Base-by-base conservation (phyloP, 495 filamentous ascomycete species). In the Aspergillus sclerotioniger region DNA sequence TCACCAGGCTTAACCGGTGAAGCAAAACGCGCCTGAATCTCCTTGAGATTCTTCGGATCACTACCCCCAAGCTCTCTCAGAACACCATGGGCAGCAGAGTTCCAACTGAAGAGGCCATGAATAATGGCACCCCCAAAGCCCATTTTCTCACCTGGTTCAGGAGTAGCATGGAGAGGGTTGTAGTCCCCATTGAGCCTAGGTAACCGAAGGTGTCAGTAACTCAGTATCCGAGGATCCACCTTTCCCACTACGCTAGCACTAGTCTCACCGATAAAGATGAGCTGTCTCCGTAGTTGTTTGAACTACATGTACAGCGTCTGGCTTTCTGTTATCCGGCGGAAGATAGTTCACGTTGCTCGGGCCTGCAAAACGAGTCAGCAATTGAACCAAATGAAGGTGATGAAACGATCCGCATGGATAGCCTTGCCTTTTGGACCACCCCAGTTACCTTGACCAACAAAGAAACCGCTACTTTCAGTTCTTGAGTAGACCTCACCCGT, bases 141-240 rank as follows among this genome's bases (percentile, higher is more conserved):
- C 90, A 96, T 93, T 76, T 90, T 88, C 71, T 81, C 73, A 44
- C 91, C 90, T 0, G 92, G 90, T 70, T 88, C 88, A 12, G 90
- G 91, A 28, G 86, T 87, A 8, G 90, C 89, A 67, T 96, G 91
- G 46, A 96, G 85, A 21, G 91, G 91, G 76, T 95, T 95, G 70
- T 95, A 96, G 71, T 95, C 91, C 63, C 90, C 91, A 60, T 96
- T 94, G 33, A 96, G 80, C 46, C 87, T 74, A n/a, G n/a, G n/a
- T n/a, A 45, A 20, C 12, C 19, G 25, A 12, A 41, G 13, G 19
- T 10, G 41, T 66, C 53, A 63, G 53, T n/a, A 41, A n/a, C n/a
- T 66, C 53, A 63, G 53, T n/a, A 41, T 41, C n/a, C 37, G 37
- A 6, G n/a, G n/a, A 41, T 12, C 9, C 13, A 6, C 12, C n/a